Conservation (phyloP, 2,329 filamentous ascomycete genomes). For the Didymosphaeria variabile region DNA sequence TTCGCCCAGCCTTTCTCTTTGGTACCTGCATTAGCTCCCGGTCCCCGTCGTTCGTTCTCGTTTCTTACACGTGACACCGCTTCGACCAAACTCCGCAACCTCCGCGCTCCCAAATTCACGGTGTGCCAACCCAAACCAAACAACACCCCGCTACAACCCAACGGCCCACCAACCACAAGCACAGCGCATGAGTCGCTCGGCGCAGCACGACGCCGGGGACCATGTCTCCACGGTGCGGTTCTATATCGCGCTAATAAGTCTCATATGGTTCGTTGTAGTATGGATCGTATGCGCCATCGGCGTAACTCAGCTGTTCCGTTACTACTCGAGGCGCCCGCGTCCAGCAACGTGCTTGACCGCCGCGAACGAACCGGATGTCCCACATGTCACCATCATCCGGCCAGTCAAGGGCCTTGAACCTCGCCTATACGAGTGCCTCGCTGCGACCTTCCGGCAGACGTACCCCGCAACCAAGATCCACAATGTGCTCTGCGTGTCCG, state of each 20-base stretch:
- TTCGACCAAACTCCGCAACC: conserved; percentile 23
- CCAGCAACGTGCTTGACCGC: conserved; percentile 53
- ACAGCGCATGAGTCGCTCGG: conserved; percentile 47
- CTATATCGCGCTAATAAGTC: conserved; percentile 56
- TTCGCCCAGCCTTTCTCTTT: not conserved
- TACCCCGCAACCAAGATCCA: conserved; percentile 82
- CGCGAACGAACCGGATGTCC: conserved; percentile 61
- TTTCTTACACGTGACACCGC: conserved; percentile 7
- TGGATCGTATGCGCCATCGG: conserved; percentile 66
- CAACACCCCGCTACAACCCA: not conserved
- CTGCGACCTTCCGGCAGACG: conserved; percentile 81
- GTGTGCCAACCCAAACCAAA: conserved; percentile 25
- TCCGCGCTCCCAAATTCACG: conserved; percentile 20
- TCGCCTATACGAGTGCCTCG: conserved; percentile 89
- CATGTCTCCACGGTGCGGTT: conserved; percentile 47
- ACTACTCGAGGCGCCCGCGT: conserved; percentile 59
- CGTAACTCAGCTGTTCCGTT: conserved; percentile 66
- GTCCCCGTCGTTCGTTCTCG: not conserved
- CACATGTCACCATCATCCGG: conserved; percentile 88
- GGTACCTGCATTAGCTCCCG: conserved; percentile 14
- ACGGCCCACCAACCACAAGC: conserved; percentile 5
- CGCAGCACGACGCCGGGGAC: conserved; percentile 32
- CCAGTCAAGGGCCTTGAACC: conserved; percentile 94
- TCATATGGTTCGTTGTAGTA: conserved; percentile 67
- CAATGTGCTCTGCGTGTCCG: conserved; percentile 83